Conservation (phyloP, 768 basidiomycete genomes). For the Leccinum arenicola region DNA sequence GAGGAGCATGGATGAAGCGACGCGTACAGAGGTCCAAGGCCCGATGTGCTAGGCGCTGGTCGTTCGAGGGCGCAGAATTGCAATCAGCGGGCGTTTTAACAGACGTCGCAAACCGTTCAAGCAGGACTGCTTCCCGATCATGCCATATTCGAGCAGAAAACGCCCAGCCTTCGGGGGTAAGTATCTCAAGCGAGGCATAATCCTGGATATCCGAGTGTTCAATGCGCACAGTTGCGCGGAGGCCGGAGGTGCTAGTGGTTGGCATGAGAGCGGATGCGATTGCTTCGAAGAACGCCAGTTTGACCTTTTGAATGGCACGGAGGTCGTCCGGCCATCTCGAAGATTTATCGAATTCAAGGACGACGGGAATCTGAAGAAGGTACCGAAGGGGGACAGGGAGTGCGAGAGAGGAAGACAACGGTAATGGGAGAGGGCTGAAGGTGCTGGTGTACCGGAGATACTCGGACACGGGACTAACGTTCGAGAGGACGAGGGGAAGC, state of each 20-base stretch:
- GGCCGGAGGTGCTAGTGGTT: conserved; percentile 37
- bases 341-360: conserved; percentile 90
- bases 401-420: conserved; percentile 47
- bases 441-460: conserved; percentile 79
- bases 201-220: conserved; percentile 65
- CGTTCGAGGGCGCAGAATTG: conserved; percentile 25
- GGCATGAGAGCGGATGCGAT: conserved; percentile 66
- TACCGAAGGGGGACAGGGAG: conserved; percentile 63
- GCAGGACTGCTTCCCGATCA: conserved; percentile 76
- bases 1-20: conserved; percentile 77
- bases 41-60: conserved; percentile 53
- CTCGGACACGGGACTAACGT: conserved; percentile 70
- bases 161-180: conserved; percentile 84
- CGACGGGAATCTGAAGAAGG: conserved; percentile 64
- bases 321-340: conserved; percentile 95
- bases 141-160: conserved; percentile 85
- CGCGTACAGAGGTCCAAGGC: conserved; percentile 60
- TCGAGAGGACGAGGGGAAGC: conserved; percentile 75
- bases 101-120: conserved; percentile 60
- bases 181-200: conserved; percentile 67
- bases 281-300: conserved; percentile 86
- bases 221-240: conserved; percentile 58
- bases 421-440: conserved; percentile 77
- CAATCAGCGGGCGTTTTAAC: conserved; percentile 31
- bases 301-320: conserved; percentile 88